Base-by-base conservation (phyloP, 805 yeast genomes). In the Candida multigemmis region DNA sequence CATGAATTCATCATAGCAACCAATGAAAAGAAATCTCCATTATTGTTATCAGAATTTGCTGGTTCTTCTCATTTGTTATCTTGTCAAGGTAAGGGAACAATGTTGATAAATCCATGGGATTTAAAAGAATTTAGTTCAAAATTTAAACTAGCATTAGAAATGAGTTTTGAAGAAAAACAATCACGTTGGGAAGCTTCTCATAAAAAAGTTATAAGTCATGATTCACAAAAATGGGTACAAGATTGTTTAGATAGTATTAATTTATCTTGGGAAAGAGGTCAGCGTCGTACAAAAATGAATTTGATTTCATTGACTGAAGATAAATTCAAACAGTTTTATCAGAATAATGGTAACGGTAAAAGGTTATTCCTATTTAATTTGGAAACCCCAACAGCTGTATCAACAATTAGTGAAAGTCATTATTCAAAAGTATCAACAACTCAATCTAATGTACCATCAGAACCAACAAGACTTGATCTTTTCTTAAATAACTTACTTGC, bases 71-170 rank as follows among this genome's bases (percentile, higher is more conserved):
- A 79, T 4, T 73, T 89, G 5, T 60, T 91, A 30, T 64, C 65
- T 9, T 46, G 53, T 24, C 34, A 42, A 9, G 65, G 64, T 1
- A 56, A 71, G 14, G 87, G 93, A 8, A 77, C 94, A 3, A 34
- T 82, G 3, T 51, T 85, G 19, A 76, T 89, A 19, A 91, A 91
- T 44, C 98, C 98, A 2, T 91, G 96, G 94, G 89, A 86, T 51
- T 62, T 70, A 16, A 68, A 64, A 23, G 69, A 69, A 33, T 72
- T 86, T 33, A 63, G 91, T 1, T 62, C 70, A n/a, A 62, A 71
- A 6, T 78, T 84, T 30, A 62, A 71, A 34, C 31, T 42, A 6
- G 84, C 83, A n/a, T 53, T 91, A 21, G 72, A 70, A 10, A 75
- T 86, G 85, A 31, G 65, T 4, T 47, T 46, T 1, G 64, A 57